Percentiles rank a stretch among this genome's conserved stretches.
phyloP scores from a whole-genome alignment of 2,329 filamentous ascomycete genomes.

The Trichoderma polysporum region DNA sequence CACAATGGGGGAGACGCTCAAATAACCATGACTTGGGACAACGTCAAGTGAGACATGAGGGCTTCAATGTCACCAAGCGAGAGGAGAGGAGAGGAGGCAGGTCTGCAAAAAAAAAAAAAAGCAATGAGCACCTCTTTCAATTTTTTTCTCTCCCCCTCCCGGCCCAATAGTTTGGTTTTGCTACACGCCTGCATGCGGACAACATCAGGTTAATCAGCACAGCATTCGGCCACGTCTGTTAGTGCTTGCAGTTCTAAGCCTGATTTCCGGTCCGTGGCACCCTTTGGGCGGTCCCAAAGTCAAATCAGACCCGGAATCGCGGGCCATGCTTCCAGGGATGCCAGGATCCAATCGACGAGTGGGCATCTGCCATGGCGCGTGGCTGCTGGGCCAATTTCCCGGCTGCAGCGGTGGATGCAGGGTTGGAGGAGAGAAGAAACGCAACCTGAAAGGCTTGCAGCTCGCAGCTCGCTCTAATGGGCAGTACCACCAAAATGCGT shows the following conservation, averaged over 20 bases:
- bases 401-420: slow-evolving; percentile 22
- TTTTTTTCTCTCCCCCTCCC: neutral
- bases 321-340: slow-evolving; percentile 15
- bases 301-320: slow-evolving; percentile 21
- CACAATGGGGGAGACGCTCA: slow-evolving; percentile 10
- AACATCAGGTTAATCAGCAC: slow-evolving; percentile 5
- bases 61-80: slow-evolving; percentile 2
- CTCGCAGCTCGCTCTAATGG: neutral
- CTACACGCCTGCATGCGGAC: slow-evolving; percentile 12
- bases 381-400: slow-evolving; percentile 28
- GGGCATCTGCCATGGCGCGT: slow-evolving; percentile 17
- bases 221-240: slow-evolving; percentile 10
- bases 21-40: neutral
- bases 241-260: slow-evolving; percentile 11
- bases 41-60: neutral
- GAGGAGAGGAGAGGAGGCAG: neutral
- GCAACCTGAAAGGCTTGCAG: neutral
- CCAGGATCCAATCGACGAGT: slow-evolving; percentile 13
- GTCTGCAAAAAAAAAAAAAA: neutral
- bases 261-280: neutral
- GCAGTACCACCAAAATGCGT: neutral
- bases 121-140: slow-evolving; percentile 1
- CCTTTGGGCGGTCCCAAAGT: slow-evolving; percentile 9
- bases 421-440: slow-evolving; percentile 19
- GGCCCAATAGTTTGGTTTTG: slow-evolving; percentile 9